phyloP scores from a whole-genome alignment of 805 yeast genomes.

The Starmera caribaea region DNA sequence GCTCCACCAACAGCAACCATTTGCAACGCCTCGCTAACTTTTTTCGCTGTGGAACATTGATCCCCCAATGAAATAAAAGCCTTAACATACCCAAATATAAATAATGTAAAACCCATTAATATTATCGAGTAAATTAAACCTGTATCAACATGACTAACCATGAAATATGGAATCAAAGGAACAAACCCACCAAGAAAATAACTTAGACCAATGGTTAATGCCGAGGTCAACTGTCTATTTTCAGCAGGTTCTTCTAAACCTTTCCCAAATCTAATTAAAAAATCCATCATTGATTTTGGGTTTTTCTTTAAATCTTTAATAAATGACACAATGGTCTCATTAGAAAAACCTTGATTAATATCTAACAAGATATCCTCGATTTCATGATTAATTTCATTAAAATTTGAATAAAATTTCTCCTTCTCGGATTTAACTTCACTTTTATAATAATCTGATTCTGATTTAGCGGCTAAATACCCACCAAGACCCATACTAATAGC shows the following conservation, averaged over 20 bases:
- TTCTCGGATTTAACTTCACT: constrained; percentile 68
- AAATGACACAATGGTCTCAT: constrained; percentile 64
- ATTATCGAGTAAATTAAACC: constrained; percentile 70
- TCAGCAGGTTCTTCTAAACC: constrained; percentile 96
- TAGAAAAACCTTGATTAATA: constrained; percentile 46
- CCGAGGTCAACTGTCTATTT: constrained; percentile 80
- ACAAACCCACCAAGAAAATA: constrained; percentile 90
- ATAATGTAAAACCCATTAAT: constrained; percentile 79
- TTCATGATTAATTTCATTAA: constrained; percentile 60
- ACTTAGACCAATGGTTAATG: constrained; percentile 81
- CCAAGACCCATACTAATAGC: constrained; percentile 98
- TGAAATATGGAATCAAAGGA: constrained; percentile 87
- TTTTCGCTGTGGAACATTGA: constrained; percentile 50
- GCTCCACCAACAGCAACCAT: constrained; percentile 95
- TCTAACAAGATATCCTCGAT: constrained; percentile 74
- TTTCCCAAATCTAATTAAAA: constrained; percentile 77
- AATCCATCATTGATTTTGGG: constrained; percentile 75
- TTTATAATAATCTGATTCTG: constrained; percentile 69
- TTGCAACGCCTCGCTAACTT: constrained; percentile 72
- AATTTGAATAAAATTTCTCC: constrained; percentile 52
- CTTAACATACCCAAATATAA: constrained; percentile 79
- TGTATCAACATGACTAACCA: constrained; percentile 60
- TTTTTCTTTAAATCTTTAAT: constrained; percentile 68
- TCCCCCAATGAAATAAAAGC: constrained; percentile 79
- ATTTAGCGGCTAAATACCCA: constrained; percentile 89